Evolutionary conservation across 192 early-diverging fungal genomes (phyloP), one percentile per base, ranked within the genome.

Genomic region (Gonapodya prolifera): DNA sequence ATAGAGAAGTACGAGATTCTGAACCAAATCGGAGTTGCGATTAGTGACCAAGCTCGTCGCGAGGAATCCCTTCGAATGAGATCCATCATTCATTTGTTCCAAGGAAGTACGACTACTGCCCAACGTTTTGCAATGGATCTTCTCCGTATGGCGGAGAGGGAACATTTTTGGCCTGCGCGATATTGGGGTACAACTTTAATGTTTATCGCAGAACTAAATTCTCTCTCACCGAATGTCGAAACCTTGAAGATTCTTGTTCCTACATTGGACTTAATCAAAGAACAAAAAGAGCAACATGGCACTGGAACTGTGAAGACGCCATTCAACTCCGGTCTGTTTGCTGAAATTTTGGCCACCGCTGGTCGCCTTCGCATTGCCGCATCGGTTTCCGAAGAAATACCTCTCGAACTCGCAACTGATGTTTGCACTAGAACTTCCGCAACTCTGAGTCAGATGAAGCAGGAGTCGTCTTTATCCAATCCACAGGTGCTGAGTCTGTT

Each of bases 1-100:
- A 35, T 79, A 2, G 35, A 77, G 8, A 74, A 70, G 18, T 86
- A 75, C 30, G 83, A 86, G 18, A 31, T 75, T 1, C 61, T 84
- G 2, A 31, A 34, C 33, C 34, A 83, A 2, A 35, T 87, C 8
- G 77, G 75, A 1, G 33, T 70, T 23, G 70, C 85, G 13, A 75
- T 83, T 1, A 81, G 83, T 2, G 85, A 86, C 70, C 35, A 79
- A 18, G 32, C 61, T 28, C 30, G 76, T 23, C 70, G 77, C 61
- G 82, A 77, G 23, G 81, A 82, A 61, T 75, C 78, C 2, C 78
- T 83, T 17, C 35, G 80, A 30, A 69, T 86, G 73, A 83, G 79
- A 35, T 61, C 75, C 1, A 75, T 84, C 0, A 75, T 87, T 61
- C 28, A 70, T 33, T 76, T 76, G 70, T 76, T 76, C 34, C 1